These are phyloP conservation scores for Podaxis carcinomalis DNA, from an alignment of 768 basidiomycete species.

Conservation along the genomic window DNA sequence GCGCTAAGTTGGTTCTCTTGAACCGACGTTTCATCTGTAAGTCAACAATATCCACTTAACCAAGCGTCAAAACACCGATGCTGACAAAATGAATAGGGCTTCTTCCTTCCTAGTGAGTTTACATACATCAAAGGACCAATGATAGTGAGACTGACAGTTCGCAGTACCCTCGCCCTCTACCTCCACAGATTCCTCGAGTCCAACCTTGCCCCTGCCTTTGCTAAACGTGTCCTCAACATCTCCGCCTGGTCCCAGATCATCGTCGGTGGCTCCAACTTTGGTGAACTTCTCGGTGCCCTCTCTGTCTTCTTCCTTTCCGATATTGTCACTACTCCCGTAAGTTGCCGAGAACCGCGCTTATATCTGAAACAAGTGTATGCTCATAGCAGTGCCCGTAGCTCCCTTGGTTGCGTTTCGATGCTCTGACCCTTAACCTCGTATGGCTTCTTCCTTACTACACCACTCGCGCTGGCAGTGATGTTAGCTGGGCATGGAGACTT, in stretches of 20 bases:
- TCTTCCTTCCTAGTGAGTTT: slow-evolving; percentile 23
- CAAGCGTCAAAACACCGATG: neutral
- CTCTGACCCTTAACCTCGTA: slow-evolving; percentile 24
- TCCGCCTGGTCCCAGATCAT: slow-evolving; percentile 31
- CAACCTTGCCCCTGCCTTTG: slow-evolving; percentile 24
- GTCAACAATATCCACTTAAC: neutral
- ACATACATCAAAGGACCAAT: no score
- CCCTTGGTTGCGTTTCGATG: slow-evolving; percentile 28
- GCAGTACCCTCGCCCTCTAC: slow-evolving; percentile 25
- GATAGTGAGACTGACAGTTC: neutral
- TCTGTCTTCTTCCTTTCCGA: slow-evolving; percentile 26
- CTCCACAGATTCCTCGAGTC: slow-evolving; percentile 27
- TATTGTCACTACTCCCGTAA: slow-evolving; percentile 21
- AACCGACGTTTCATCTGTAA: slow-evolving; percentile 26
- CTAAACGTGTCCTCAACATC: slow-evolving; percentile 23
- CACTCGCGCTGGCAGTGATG: slow-evolving; percentile 18
- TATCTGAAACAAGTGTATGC: neutral
- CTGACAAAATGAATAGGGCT: slow-evolving; percentile 15
- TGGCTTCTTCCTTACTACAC: slow-evolving; percentile 27
- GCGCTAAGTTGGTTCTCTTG: slow-evolving; percentile 22
- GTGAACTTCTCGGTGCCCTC: slow-evolving; percentile 27
- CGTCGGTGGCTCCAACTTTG: slow-evolving; percentile 30
- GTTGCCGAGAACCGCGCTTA: neutral
- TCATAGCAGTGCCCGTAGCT: slow-evolving; percentile 7
- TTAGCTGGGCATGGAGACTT: slow-evolving; percentile 27